Percentiles rank a stretch among this genome's conserved stretches.
These are phyloP conservation scores for Trichophyton verrucosum DNA, from an alignment of 2,329 filamentous ascomycete species.

Conservation along the genomic window DNA sequence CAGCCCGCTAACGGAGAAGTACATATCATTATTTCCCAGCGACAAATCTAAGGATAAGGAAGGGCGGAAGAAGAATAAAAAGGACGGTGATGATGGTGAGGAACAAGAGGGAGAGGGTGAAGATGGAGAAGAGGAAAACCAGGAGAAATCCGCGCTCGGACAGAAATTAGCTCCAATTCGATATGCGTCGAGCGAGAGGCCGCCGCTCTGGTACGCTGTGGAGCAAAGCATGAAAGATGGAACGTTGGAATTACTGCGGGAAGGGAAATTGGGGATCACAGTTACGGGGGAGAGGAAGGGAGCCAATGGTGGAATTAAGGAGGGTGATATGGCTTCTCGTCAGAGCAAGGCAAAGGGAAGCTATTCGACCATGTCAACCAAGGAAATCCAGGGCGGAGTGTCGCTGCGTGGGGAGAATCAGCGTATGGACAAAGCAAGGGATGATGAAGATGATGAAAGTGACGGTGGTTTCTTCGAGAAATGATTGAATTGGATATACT, in stretches of 20 bases:
- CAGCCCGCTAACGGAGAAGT: constrained; percentile 48
- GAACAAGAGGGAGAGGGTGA: neutral
- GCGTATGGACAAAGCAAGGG: constrained; percentile 8
- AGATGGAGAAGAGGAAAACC: constrained; percentile 1
- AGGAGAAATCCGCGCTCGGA: constrained; percentile 13
- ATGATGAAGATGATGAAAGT: constrained; percentile 13
- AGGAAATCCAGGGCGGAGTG: neutral
- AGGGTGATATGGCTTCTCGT: neutral
- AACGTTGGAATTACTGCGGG: constrained; percentile 31
- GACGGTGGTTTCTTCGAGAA: constrained; percentile 19
- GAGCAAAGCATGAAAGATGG: constrained; percentile 33
- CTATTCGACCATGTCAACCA: neutral
- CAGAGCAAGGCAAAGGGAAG: neutral
- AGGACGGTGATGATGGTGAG: neutral
- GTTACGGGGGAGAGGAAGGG: constrained; percentile 14
- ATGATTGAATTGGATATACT: neutral
- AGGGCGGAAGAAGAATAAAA: constrained; percentile 2
- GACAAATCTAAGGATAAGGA: constrained; percentile 13
- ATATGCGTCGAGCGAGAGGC: constrained; percentile 20
- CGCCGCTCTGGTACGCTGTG: constrained; percentile 34
- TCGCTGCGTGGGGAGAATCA: neutral
- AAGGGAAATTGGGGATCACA: constrained; percentile 27
- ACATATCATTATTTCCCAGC: constrained; percentile 44
- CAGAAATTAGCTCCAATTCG: constrained; percentile 11
- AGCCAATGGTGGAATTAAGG: neutral